phyloP scores from a whole-genome alignment of 2,329 filamentous ascomycete species.

The Aureobasidium sp. region DNA sequence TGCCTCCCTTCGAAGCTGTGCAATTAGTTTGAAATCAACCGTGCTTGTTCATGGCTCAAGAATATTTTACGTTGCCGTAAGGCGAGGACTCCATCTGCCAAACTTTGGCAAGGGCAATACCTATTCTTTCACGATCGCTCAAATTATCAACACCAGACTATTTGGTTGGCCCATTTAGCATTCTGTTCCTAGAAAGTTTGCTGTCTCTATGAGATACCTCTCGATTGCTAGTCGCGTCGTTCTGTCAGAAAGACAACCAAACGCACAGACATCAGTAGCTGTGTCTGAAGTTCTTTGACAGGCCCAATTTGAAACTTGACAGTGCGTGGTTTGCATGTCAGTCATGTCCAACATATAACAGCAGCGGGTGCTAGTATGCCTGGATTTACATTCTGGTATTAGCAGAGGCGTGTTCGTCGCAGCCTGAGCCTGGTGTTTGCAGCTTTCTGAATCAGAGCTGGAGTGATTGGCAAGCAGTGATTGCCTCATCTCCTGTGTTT shows the following conservation, averaged over 20 bases:
- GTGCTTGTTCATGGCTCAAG: too few relatives aligned
- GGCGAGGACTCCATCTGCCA: not conserved
- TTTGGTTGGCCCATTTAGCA: not conserved
- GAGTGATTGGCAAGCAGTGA: not conserved
- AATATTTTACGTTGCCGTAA: not conserved
- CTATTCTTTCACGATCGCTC: not conserved
- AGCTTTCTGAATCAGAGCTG: not conserved
- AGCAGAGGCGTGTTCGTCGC: not conserved
- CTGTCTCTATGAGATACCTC: not conserved
- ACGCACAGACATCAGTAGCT: not conserved
- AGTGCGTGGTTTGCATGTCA: not conserved
- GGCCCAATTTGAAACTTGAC: not conserved
- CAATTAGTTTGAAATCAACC: not conserved
- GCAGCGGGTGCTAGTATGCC: too few relatives aligned
- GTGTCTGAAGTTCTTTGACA: not conserved
- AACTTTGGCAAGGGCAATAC: not conserved
- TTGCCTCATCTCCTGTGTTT: not conserved
- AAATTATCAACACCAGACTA: not conserved
- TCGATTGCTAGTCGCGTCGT: too few relatives aligned
- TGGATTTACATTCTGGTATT: accelerated
- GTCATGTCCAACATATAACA: not conserved
- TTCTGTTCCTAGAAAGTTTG: not conserved
- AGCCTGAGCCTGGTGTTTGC: not conserved
- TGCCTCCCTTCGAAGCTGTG: too few relatives aligned
- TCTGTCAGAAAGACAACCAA: not conserved